A percentile compares a stretch with the other conserved stretches of the same genome.
These are phyloP conservation scores for Fomitopsis schrenkii DNA, from an alignment of 1,284 basidiomycete species.

Conservation along the genomic window DNA sequence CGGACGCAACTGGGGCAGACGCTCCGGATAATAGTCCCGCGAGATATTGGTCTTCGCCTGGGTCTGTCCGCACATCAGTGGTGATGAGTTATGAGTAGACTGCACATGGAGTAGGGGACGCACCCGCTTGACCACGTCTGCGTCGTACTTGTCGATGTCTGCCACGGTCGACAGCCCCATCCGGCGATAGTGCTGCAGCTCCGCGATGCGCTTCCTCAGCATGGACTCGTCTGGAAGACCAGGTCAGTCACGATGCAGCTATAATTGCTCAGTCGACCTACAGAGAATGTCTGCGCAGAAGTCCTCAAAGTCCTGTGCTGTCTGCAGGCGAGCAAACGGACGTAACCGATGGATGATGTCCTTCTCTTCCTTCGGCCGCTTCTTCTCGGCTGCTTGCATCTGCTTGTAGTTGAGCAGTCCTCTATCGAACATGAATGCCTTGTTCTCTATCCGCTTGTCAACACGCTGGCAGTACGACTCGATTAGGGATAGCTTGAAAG, in stretches of 20 bases:
- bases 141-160: slow-evolving; percentile 88
- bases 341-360: slow-evolving; percentile 89
- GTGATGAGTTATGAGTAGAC: background rate
- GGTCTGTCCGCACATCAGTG: slow-evolving; percentile 31
- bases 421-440: slow-evolving; percentile 91
- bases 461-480: slow-evolving; percentile 93
- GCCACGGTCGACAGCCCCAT: slow-evolving; percentile 77
- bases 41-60: slow-evolving; percentile 53
- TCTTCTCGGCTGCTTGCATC: slow-evolving; percentile 90
- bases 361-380: slow-evolving; percentile 86
- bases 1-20: slow-evolving; percentile 44
- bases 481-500: slow-evolving; percentile 86
- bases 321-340: slow-evolving; percentile 91
- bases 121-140: slow-evolving; percentile 71
- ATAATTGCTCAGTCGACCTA: slow-evolving; percentile 35
- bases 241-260: background rate
- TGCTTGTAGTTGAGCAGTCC: slow-evolving; percentile 93
- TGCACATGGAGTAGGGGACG: slow-evolving; percentile 23
- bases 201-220: slow-evolving; percentile 81
- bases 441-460: slow-evolving; percentile 84
- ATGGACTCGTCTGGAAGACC: slow-evolving; percentile 71
- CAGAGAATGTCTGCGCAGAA: slow-evolving; percentile 89
- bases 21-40: slow-evolving; percentile 53
- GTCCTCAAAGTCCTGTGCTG: slow-evolving; percentile 87
- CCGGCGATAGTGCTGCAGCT: slow-evolving; percentile 85